These are phyloP conservation scores for Geotrichum phurueaensis DNA, from an alignment of 1,139 yeast species.

Conservation along the genomic window DNA sequence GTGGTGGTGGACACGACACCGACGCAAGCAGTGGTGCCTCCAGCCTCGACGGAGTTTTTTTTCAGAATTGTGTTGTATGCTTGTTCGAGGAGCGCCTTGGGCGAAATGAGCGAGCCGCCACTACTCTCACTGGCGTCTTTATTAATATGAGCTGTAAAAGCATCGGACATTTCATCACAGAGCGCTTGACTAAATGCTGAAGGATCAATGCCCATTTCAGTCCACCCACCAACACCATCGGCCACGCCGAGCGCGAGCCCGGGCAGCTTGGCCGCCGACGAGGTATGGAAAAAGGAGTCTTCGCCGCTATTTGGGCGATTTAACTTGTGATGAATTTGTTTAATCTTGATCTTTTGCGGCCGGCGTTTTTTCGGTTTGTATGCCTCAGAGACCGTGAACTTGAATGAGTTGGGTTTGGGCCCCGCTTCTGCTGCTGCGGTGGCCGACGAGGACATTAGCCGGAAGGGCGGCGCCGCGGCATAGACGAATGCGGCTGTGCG, in stretches of 20 bases:
- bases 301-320: constrained; percentile 54
- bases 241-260: constrained; percentile 75
- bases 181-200: constrained; percentile 37
- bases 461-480: neutral
- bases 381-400: constrained; percentile 12
- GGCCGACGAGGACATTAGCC: neutral
- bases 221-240: constrained; percentile 98
- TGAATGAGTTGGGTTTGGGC: neutral
- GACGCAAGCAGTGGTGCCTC: constrained; percentile 92
- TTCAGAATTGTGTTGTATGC: constrained; percentile 52
- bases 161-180: constrained; percentile 32
- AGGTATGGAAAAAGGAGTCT: constrained; percentile 67
- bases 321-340: neutral
- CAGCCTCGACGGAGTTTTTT: constrained; percentile 68
- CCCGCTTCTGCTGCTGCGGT: neutral
- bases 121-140: neutral
- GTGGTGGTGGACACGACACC: constrained; percentile 59
- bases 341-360: neutral
- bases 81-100: constrained; percentile 33
- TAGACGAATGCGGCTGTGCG: neutral
- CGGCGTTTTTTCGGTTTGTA: constrained; percentile 13
- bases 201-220: constrained; percentile 85
- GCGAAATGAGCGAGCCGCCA: neutral
- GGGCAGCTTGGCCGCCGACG: constrained; percentile 36
- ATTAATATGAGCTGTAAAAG: constrained; percentile 11